These are phyloP conservation scores for Leonotis leonurus DNA, from an alignment of 257 asterid genomes.

Conservation along the genomic window DNA sequence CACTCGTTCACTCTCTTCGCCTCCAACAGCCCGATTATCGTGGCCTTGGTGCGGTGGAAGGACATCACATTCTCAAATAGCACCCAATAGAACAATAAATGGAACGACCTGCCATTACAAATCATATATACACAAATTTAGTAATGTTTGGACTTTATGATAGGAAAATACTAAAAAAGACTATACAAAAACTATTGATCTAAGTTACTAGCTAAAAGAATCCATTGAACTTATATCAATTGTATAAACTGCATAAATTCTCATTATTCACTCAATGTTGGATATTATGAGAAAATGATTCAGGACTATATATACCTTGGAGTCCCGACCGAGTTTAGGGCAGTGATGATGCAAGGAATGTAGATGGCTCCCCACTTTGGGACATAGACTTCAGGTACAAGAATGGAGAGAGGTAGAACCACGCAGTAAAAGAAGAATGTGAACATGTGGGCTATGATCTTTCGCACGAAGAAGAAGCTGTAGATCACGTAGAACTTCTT, in stretches of 20 bases:
- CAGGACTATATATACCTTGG: constrained; percentile 52
- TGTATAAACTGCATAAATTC: no score
- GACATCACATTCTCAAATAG: constrained; percentile 97
- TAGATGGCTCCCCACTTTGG: constrained; percentile 91
- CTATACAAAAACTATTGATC: no score
- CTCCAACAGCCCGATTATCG: constrained; percentile 80
- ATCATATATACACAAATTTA: no score
- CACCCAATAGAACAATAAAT: constrained; percentile 87
- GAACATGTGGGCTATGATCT: constrained; percentile 87
- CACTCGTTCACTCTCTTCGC: constrained; percentile 90
- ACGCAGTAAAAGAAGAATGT: constrained; percentile 74
- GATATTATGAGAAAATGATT: background rate
- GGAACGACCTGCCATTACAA: constrained; percentile 58
- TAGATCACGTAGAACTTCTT: constrained; percentile 92
- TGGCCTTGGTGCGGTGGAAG: constrained; percentile 90
- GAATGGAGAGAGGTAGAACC: constrained; percentile 48
- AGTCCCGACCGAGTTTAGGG: constrained; percentile 85
- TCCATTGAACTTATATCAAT: no score
- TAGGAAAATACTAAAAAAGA: no score
- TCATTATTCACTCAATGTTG: no score
- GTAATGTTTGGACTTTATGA: no score
- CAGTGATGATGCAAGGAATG: constrained; percentile 80
- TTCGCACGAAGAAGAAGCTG: constrained; percentile 97
- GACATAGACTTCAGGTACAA: constrained; percentile 59
- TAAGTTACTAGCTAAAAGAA: background rate